Conservation (phyloP, 768 basidiomycete species). For the Tulasnella sp. region DNA sequence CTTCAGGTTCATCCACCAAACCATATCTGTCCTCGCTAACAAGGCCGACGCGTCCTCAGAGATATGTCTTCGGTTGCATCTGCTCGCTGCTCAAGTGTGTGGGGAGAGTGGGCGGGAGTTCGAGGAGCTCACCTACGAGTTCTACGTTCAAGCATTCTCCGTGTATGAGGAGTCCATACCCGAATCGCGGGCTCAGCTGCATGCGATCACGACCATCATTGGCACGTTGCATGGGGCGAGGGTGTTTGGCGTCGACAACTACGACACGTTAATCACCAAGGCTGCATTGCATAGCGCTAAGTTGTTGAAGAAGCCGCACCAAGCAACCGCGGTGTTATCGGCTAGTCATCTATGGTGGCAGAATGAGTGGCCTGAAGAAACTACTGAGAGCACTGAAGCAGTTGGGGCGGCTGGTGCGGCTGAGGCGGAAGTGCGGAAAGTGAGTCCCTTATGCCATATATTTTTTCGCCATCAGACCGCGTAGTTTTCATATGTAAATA, state of each 20-base stretch:
- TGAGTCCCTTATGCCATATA: not conserved
- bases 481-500: not conserved
- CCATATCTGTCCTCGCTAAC: conserved; percentile 85
- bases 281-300: conserved; percentile 97
- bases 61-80: conserved; percentile 86
- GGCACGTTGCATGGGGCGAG: conserved; percentile 77
- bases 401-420: not conserved
- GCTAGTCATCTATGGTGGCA: conserved; percentile 99
- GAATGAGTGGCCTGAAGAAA: conserved; percentile 31
- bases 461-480: not conserved
- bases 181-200: conserved; percentile 88
- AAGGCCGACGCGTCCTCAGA: conserved; percentile 82
- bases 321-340: conserved; percentile 85
- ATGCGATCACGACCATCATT: conserved; percentile 95
- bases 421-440: not conserved
- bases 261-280: conserved; percentile 96
- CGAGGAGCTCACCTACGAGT: conserved; percentile 93
- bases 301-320: conserved; percentile 95
- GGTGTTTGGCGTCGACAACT: conserved; percentile 91
- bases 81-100: conserved; percentile 89
- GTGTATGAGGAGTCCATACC: conserved; percentile 98
- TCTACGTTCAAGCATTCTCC: conserved; percentile 95
- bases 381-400: not conserved
- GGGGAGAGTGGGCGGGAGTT: conserved; percentile 73
- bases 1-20: conserved; percentile 89